Percentiles rank a stretch among this genome's conserved stretches.
phyloP scores from a whole-genome alignment of 2,329 filamentous ascomycete species.

The Fusarium sp. region DNA sequence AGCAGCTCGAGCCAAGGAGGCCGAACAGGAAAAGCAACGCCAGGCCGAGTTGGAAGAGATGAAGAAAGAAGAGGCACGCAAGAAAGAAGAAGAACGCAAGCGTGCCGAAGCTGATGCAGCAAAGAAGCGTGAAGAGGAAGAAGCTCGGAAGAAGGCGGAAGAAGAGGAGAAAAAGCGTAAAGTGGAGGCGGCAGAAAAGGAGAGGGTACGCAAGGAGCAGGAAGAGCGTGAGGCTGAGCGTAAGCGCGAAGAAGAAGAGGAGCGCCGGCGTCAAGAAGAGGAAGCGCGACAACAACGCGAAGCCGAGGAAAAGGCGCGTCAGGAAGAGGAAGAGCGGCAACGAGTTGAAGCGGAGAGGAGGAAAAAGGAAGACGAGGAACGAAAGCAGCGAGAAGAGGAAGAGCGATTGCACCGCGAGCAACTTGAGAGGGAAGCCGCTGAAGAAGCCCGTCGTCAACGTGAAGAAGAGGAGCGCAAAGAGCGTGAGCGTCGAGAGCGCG shows the following conservation, averaged over 20 bases:
- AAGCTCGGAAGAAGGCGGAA: conserved; percentile 43
- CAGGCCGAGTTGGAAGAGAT: conserved; percentile 48
- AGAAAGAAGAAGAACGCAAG: conserved; percentile 50
- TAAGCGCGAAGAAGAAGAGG: conserved; percentile 53
- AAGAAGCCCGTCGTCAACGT: conserved; percentile 60
- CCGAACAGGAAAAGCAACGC: conserved; percentile 42
- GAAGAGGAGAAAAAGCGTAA: conserved; percentile 52
- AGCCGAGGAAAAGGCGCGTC: conserved; percentile 51
- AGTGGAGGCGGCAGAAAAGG: conserved; percentile 48
- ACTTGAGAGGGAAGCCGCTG: conserved; percentile 60
- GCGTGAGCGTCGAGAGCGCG: conserved; percentile 59
- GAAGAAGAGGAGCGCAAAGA: conserved; percentile 65
- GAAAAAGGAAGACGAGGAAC: conserved; percentile 53
- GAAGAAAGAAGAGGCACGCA: conserved; percentile 50
- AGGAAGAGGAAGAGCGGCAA: conserved; percentile 54
- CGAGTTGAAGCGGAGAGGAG: conserved; percentile 54
- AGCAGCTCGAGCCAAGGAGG: conserved; percentile 49
- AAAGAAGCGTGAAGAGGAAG: conserved; percentile 43
- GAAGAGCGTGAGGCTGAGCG: conserved; percentile 51
- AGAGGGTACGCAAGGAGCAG: conserved; percentile 46
- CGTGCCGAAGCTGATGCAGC: conserved; percentile 48
- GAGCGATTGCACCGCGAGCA: conserved; percentile 59
- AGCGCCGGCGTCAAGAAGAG: conserved; percentile 49
- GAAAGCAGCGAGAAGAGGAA: conserved; percentile 57
- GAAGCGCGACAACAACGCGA: conserved; percentile 53